These are phyloP conservation scores for Mixia osmundae DNA, from an alignment of 1,284 basidiomycete species.

Conservation along the genomic window DNA sequence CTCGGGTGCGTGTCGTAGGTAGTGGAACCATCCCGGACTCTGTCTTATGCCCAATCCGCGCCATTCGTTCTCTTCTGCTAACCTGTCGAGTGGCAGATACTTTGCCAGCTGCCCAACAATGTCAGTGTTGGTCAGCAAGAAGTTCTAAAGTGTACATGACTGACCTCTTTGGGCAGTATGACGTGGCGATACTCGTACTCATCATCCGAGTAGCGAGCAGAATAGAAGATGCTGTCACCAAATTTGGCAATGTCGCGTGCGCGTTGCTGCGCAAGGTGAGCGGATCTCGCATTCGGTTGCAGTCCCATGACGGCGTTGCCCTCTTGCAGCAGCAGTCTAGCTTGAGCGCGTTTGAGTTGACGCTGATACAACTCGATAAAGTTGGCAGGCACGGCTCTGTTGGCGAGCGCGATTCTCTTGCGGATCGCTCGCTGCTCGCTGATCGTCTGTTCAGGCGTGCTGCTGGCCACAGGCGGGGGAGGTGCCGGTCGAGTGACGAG, in stretches of 20 bases:
- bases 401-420: too few relatives aligned
- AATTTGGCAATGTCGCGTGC: constrained; percentile 6
- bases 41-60: constrained; percentile 9
- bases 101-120: constrained; percentile 8
- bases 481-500: too few relatives aligned
- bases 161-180: constrained; percentile 9
- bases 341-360: background rate
- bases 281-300: background rate
- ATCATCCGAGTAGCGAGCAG: constrained; percentile 9
- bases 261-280: too few relatives aligned
- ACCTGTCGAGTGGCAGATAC: constrained; percentile 9
- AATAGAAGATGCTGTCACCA: constrained; percentile 9
- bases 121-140: too few relatives aligned
- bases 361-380: too few relatives aligned
- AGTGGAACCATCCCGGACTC: too few relatives aligned
- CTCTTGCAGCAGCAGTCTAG: background rate
- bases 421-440: too few relatives aligned
- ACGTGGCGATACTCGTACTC: constrained; percentile 10
- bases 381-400: too few relatives aligned
- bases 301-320: background rate
- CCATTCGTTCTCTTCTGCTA: constrained; percentile 10
- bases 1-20: too few relatives aligned
- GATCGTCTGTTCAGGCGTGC: too few relatives aligned
- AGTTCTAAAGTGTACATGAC: too few relatives aligned
- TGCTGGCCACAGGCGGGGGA: too few relatives aligned